These are phyloP conservation scores for Phalaenopsis equestris DNA, from an alignment of 106 monocot genomes.

Conservation along the genomic window DNA sequence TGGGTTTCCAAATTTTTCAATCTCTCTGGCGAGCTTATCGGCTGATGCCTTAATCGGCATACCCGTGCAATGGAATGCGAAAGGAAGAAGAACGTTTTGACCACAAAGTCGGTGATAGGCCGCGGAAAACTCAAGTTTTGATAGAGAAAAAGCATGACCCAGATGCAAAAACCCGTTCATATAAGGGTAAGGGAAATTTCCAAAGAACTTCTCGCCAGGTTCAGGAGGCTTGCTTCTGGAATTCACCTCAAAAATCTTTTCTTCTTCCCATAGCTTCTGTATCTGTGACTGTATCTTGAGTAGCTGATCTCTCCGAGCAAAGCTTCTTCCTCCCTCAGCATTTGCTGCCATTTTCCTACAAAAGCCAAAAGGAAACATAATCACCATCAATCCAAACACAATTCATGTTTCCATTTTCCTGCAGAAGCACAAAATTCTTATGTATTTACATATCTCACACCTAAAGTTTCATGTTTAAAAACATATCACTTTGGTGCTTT, in stretches of 20 bases:
- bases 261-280: conserved; percentile 65
- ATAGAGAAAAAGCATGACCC: conserved; percentile 70
- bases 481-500: too few species aligned
- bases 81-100: conserved; percentile 77
- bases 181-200: conserved; percentile 93
- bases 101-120: conserved; percentile 68
- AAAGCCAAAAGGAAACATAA: background rate
- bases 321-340: conserved; percentile 48
- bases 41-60: conserved; percentile 98
- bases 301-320: conserved; percentile 63
- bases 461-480: too few species aligned
- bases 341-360: conserved; percentile 28
- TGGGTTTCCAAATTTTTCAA: conserved; percentile 51
- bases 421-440: too few species aligned
- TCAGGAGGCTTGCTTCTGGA: conserved; percentile 31
- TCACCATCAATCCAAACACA: background rate
- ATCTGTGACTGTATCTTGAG: conserved; percentile 53
- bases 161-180: conserved; percentile 89
- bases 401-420: background rate
- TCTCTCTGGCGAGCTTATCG: conserved; percentile 73
- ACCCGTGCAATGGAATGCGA: conserved; percentile 93
- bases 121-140: conserved; percentile 79
- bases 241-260: conserved; percentile 49
- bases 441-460: too few species aligned
- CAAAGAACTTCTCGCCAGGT: conserved; percentile 77